Evolutionary conservation across 495 filamentous ascomycete species (phyloP), one percentile per base, ranked within the genome.

Genomic region (Saxophila tyrrhenica): DNA sequence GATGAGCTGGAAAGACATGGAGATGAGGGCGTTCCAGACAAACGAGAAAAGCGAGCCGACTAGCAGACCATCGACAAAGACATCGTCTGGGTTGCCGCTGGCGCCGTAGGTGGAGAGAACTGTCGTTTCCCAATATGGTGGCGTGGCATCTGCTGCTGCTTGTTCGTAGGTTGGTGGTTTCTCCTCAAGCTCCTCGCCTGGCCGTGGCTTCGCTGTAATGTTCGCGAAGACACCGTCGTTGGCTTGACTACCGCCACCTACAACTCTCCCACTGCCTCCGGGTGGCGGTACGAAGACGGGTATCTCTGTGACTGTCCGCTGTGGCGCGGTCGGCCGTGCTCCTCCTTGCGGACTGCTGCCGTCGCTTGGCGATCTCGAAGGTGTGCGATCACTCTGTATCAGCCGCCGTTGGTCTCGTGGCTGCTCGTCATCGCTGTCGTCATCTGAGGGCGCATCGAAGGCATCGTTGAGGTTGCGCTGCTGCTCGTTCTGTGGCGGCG

Each of bases 151-250:
- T 17, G 91, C 91, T 10, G 92, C 92, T 7, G 92, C 92, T 81
- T 95, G 89, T 77, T 98, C 94, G 72, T 98, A 98, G 20, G 90
- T 87, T 89, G 92, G 92, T 74, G 92, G 92, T 64, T 86, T 75
- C 69, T 97, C 91, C 60, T 91, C 87, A 56, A 89, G 76, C 60
- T 86, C 89, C 63, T 87, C 91, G 19, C 84, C 88, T 21, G 80
- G 76, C 61, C 92, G 85, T 2, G 94, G 92, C 68, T 95, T 94
- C 13, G 92, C 92, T 59, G 77, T 86, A 59, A 98, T 70, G 65
- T 98, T 98, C 57, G 91, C 89, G 69, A 94, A 98, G 29, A 98
- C 92, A 52, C 92, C 92, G 75, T 98, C 94, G 51, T 89, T 91
- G 16, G 74, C 73, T 7, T 47, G 20, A 29, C 77, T 77, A 21